A percentile compares a stretch with the other conserved stretches of the same genome.
Conservation (phyloP, 768 basidiomycete species). For the Sporobolomyces pararoseus region DNA sequence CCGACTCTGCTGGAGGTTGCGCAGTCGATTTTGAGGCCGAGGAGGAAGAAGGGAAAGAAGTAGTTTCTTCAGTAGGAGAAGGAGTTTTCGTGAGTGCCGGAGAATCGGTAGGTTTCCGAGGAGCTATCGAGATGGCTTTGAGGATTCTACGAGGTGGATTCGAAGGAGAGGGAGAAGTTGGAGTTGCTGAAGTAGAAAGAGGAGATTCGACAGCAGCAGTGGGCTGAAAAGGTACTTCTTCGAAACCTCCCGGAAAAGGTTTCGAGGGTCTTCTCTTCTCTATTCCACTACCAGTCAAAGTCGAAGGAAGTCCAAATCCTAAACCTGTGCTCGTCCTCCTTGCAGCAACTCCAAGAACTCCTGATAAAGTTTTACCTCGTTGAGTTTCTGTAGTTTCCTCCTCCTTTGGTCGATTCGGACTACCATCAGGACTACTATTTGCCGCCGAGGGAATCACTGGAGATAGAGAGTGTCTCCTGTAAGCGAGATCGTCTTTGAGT, state of each 20-base stretch:
- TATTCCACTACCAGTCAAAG: neutral
- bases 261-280: slow-evolving; percentile 4
- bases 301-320: no score
- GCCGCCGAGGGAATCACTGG: neutral
- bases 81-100: neutral
- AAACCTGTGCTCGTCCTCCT: slow-evolving; percentile 1
- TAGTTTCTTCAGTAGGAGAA: neutral
- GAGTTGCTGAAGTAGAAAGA: neutral
- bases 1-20: no score
- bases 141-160: neutral
- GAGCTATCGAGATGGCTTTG: slow-evolving; percentile 6
- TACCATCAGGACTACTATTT: neutral
- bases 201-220: neutral
- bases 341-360: neutral
- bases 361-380: neutral
- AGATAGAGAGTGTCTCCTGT: slow-evolving; percentile 12
- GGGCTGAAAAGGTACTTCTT: slow-evolving; percentile 7
- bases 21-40: no score
- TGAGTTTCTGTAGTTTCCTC: neutral
- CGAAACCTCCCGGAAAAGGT: slow-evolving; percentile 24
- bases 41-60: no score
- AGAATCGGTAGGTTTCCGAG: slow-evolving; percentile 1
- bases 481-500: slow-evolving; percentile 15
- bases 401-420: neutral
- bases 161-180: neutral